These are phyloP conservation scores for Phytophthora pini DNA, from an alignment of 352 stramenopile genomes.

Conservation along the genomic window DNA sequence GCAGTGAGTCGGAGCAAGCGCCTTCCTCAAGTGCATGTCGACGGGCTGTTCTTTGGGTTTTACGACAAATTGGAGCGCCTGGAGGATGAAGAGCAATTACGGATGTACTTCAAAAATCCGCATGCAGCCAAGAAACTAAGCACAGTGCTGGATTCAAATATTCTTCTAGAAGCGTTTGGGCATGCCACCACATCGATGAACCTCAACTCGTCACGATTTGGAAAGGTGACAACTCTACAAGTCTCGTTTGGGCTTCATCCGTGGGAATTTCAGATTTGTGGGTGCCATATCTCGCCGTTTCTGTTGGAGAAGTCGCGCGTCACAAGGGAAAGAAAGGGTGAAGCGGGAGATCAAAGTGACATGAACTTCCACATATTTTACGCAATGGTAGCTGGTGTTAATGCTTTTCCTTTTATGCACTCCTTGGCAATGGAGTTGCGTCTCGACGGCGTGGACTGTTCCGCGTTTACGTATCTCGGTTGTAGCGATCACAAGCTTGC, in stretches of 20 bases:
- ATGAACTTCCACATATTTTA: conserved; percentile 85
- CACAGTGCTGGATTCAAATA: conserved; percentile 69
- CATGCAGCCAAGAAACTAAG: conserved; percentile 65
- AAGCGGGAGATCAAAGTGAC: conserved; percentile 16
- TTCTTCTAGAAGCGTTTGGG: conserved; percentile 81
- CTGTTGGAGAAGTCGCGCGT: conserved; percentile 75
- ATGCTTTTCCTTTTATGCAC: conserved; percentile 42
- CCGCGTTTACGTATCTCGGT: conserved; percentile 62
- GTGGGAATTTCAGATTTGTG: conserved; percentile 59
- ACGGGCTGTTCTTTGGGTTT: conserved; percentile 77
- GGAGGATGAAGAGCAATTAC: conserved; percentile 80
- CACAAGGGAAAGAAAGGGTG: conserved; percentile 32
- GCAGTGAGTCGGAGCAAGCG: conserved; percentile 71
- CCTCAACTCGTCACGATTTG: conserved; percentile 79
- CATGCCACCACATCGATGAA: conserved; percentile 74
- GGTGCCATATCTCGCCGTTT: conserved; percentile 65
- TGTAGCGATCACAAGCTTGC: conserved; percentile 41
- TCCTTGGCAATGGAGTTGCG: conserved; percentile 47
- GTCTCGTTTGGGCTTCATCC: conserved; percentile 55
- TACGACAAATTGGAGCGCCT: conserved; percentile 82
- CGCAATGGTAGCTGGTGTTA: conserved; percentile 65
- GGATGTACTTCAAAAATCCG: conserved; percentile 82
- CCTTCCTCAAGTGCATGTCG: conserved; percentile 77
- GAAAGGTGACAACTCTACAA: conserved; percentile 62
- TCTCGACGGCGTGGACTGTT: conserved; percentile 43